phyloP scores from a whole-genome alignment of 495 filamentous ascomycete genomes.

The Aspergillus carlsbadensis region DNA sequence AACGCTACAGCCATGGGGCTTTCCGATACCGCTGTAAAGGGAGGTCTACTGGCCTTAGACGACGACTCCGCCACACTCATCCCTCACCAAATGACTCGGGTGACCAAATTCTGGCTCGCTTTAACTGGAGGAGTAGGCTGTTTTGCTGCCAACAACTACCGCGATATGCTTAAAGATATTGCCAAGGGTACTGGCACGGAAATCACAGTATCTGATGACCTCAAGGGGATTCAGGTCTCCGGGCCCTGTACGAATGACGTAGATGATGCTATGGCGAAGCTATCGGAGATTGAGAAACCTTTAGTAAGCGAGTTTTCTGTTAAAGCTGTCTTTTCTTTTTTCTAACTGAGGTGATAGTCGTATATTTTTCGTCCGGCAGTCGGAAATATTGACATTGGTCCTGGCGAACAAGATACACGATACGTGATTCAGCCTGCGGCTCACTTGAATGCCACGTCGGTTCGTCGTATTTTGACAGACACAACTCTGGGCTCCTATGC shows the following conservation, averaged over 20 bases:
- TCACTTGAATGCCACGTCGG: constrained; percentile 13
- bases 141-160: constrained; percentile 11
- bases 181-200: constrained; percentile 21
- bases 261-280: constrained; percentile 64
- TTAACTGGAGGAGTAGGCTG: constrained; percentile 18
- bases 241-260: constrained; percentile 49
- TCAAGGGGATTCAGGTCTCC: constrained; percentile 21
- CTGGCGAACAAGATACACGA: background rate
- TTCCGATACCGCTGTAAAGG: background rate
- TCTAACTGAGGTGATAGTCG: constrained; percentile 8
- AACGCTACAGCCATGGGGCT: background rate
- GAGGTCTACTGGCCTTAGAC: constrained; percentile 15
- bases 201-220: constrained; percentile 18
- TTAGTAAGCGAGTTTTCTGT: constrained; percentile 16
- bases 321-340: background rate
- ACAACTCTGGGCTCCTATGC: background rate
- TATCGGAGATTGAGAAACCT: constrained; percentile 62
- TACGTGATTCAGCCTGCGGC: constrained; percentile 18
- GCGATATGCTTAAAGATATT: constrained; percentile 15
- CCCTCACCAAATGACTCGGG: background rate
- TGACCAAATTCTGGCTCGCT: constrained; percentile 22
- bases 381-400: constrained; percentile 7
- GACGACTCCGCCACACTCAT: constrained; percentile 14
- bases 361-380: constrained; percentile 9
- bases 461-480: constrained; percentile 23